Base-by-base conservation (phyloP, 176 grass and related monocot species). In the Aegilops tauschii region DNA sequence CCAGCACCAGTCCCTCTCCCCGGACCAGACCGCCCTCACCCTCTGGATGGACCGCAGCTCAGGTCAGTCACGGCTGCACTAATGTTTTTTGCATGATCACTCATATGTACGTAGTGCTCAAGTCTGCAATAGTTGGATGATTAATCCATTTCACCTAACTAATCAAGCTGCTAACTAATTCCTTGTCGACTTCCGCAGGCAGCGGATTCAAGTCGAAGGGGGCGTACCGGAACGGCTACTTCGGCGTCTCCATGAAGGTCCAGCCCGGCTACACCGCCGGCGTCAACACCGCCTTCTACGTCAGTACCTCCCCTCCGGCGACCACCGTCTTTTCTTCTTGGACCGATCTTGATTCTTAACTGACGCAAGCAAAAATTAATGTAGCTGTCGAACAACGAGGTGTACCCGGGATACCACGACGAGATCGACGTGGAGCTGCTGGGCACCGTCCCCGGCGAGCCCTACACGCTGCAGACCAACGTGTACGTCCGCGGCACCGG, bases 181-280 rank as follows among this genome's bases (percentile, higher is more conserved):
- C 8, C 2, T 20, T 17, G 0, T 0, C 50, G 34, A 35, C 5
- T 35, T 35, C 18, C 8, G 23, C 70, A 80, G 95, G 95, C 40
- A 97, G 95, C 80, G 95, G 95, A 2, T 98, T 97, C 83, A 97
- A 97, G 81, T 97, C 94, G 2, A 88, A 79, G 78, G 83, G 87
- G 0, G 63, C 94, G 16, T 97, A 94, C 69, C 88, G 86, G 88
- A 94, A 94, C 70, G 94, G 94, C 66, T 92, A 97, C 86, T 97
- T 97, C 87, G 94, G 90, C 21, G 90, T 73, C 3, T 98, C 96
- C 16, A 86, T 98, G 91, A 93, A 92, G 83, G 80, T 95, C 25
- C 95, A 93, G 85, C 66, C 91, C 1, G 95, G 95, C 6, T 98
- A 98, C 71, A 98, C 95, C 67, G 95, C 95, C 92, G 95, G 95